These are phyloP conservation scores for Gossypium lobatum DNA, from an alignment of 441 rosid species.

Conservation along the genomic window DNA sequence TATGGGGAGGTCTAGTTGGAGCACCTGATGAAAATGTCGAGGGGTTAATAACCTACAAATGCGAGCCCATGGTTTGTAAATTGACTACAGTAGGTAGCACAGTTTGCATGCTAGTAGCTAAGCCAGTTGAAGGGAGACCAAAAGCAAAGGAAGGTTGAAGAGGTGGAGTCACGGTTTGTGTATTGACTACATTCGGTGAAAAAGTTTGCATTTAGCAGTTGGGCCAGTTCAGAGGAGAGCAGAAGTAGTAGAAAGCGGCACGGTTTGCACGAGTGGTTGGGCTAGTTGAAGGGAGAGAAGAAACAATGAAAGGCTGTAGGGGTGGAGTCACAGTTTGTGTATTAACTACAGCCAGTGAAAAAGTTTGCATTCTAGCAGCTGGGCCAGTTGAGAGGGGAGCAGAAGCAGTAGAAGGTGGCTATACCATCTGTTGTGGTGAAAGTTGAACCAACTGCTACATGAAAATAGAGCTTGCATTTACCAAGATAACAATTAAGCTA, in stretches of 20 bases:
- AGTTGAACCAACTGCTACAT: not conserved
- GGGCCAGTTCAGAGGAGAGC: too few species aligned
- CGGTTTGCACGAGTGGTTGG: too few species aligned
- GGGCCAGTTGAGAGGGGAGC: too few species aligned
- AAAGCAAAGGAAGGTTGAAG: not conserved
- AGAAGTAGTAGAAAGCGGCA: too few species aligned
- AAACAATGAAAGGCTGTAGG: too few species aligned
- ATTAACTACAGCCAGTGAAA: too few species aligned
- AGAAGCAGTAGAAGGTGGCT: not conserved
- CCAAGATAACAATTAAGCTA: not conserved
- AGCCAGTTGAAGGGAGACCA: conserved; percentile 6
- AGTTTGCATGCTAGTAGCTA: conserved; percentile 16
- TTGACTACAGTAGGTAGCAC: conserved; percentile 12
- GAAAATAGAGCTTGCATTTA: not conserved
- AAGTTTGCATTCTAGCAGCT: too few species aligned
- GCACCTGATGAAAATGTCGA: conserved; percentile 20
- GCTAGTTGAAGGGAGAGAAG: too few species aligned
- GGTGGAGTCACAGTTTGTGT: too few species aligned
- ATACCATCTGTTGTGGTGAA: not conserved
- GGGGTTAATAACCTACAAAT: conserved; percentile 22
- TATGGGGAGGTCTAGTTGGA: conserved; percentile 41
- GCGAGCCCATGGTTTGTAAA: conserved; percentile 10
- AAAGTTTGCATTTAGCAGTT: too few species aligned
- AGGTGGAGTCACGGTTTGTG: not conserved
- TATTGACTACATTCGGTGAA: not conserved